Evolutionary conservation across 1,284 basidiomycete species (phyloP).

Genomic region (Cryptococcus maquisensis): DNA sequence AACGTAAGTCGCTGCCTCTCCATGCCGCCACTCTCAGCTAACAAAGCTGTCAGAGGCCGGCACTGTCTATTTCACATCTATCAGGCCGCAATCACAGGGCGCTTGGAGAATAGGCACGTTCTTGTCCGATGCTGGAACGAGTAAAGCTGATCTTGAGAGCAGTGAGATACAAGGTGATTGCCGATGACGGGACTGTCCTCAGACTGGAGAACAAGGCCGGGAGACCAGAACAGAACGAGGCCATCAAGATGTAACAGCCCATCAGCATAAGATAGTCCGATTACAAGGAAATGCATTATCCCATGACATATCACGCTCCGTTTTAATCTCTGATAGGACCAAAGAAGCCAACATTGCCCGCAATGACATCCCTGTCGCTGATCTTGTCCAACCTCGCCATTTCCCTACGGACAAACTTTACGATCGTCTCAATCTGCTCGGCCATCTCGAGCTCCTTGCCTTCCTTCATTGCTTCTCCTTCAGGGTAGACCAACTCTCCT

Average conservation of each 20-base stretch:
- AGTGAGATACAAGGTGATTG: slow-evolving; percentile 49
- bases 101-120: slow-evolving; percentile 46
- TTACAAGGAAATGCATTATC: not conserved
- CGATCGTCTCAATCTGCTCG: slow-evolving; percentile 68
- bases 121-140: not conserved
- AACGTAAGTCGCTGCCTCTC: slow-evolving; percentile 24
- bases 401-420: slow-evolving; percentile 75
- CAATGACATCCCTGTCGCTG: slow-evolving; percentile 64
- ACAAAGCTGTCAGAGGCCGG: slow-evolving; percentile 27
- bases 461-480: slow-evolving; percentile 52
- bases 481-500: slow-evolving; percentile 13
- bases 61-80: slow-evolving; percentile 49
- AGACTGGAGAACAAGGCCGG: slow-evolving; percentile 30
- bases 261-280: not conserved
- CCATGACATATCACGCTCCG: not conserved
- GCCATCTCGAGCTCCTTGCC: slow-evolving; percentile 58
- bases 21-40: not conserved
- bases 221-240: not conserved
- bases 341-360: slow-evolving; percentile 49
- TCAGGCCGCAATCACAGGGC: slow-evolving; percentile 42
- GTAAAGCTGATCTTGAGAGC: slow-evolving; percentile 1
- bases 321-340: slow-evolving; percentile 27
- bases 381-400: slow-evolving; percentile 66
- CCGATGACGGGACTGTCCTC: slow-evolving; percentile 41
- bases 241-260: not conserved